A percentile compares a stretch with the other conserved stretches of the same genome.
phyloP scores from a whole-genome alignment of 192 early-diverging fungal genomes.

The Entrophospora sp. region DNA sequence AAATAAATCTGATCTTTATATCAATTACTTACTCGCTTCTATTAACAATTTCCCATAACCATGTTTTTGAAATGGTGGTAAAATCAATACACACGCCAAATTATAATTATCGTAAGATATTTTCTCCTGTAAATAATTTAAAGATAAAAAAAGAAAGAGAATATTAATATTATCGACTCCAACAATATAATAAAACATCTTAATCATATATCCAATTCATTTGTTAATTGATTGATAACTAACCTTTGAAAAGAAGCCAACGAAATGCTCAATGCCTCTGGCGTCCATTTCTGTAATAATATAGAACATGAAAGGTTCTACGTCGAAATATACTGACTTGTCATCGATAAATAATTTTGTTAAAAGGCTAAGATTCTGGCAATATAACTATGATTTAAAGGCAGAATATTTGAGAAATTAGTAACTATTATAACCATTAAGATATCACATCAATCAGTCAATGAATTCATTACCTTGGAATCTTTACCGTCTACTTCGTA shows the following conservation, averaged over 20 bases:
- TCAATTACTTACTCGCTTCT: conserved; percentile 72
- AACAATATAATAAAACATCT: not conserved
- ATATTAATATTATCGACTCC: not conserved
- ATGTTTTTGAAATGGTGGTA: conserved; percentile 81
- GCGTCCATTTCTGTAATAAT: conserved; percentile 57
- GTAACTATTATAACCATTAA: not conserved
- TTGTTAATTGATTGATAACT: not conserved
- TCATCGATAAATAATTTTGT: conserved; percentile 95
- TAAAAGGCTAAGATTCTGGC: conserved; percentile 88
- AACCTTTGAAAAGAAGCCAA: conserved; percentile 96
- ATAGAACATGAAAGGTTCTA: conserved; percentile 92
- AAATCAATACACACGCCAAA: conserved; percentile 80
- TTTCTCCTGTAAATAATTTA: conserved; percentile 58
- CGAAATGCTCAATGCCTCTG: conserved; percentile 53
- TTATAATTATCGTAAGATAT: conserved; percentile 76
- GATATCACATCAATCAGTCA: not conserved
- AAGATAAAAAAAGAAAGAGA: not conserved
- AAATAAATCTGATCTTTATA: not conserved
- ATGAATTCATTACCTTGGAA: conserved; percentile 51
- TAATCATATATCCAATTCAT: not conserved
- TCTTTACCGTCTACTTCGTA: conserved; percentile 86
- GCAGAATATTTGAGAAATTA: no score
- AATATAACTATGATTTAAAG: conserved; percentile 89
- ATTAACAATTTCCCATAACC: conserved; percentile 83
- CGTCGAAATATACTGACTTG: conserved; percentile 93